Conservation (phyloP, 2,329 filamentous ascomycete species). For the Calycina marina region DNA sequence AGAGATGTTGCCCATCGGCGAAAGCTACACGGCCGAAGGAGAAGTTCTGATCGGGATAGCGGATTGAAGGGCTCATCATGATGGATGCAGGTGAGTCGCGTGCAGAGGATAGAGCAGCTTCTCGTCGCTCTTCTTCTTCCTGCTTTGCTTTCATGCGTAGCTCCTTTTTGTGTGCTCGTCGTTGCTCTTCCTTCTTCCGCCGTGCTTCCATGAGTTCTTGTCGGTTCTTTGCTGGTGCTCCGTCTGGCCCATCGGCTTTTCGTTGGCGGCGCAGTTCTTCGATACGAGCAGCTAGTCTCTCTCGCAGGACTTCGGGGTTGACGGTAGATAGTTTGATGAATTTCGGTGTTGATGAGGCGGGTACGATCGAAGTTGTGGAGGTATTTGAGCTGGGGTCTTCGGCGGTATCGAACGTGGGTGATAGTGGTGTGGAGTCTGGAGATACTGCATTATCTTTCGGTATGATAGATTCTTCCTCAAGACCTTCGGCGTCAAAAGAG, state of each 20-base stretch:
- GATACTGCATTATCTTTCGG: constrained; percentile 25
- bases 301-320: constrained; percentile 61
- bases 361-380: constrained; percentile 52
- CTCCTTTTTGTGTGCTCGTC: constrained; percentile 81
- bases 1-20: constrained; percentile 66
- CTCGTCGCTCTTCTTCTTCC: constrained; percentile 57
- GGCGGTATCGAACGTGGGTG: constrained; percentile 45
- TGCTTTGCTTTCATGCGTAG: constrained; percentile 61
- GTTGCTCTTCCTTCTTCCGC: constrained; percentile 72
- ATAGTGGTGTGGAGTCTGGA: constrained; percentile 37
- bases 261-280: constrained; percentile 72
- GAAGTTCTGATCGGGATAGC: constrained; percentile 52
- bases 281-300: constrained; percentile 68
- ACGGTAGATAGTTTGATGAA: constrained; percentile 49
- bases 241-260: constrained; percentile 75
- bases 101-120: constrained; percentile 43
- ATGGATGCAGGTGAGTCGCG: constrained; percentile 41
- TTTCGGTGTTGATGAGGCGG: constrained; percentile 46
- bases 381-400: constrained; percentile 43
- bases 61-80: constrained; percentile 40
- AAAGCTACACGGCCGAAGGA: constrained; percentile 89
- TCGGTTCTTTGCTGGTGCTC: constrained; percentile 68
- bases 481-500: constrained; percentile 31
- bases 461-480: constrained; percentile 31
- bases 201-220: constrained; percentile 86